Percentiles rank a stretch among this genome's conserved stretches.
phyloP scores from a whole-genome alignment of 176 grass and related monocot species.

The Carex cristatella region DNA sequence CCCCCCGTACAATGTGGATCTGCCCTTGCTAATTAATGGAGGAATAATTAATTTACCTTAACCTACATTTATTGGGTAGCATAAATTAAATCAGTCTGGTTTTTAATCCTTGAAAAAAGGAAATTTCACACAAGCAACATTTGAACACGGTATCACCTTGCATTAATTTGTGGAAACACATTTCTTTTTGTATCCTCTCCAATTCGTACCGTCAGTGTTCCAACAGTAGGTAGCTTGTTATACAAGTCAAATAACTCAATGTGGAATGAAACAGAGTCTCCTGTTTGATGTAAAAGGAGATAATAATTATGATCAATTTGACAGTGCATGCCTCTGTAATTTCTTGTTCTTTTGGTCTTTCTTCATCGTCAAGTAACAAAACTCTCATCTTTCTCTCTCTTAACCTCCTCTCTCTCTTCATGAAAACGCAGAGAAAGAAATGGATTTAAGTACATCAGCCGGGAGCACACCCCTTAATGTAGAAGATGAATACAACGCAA shows the following conservation, averaged over 20 bases:
- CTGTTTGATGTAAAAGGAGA: neutral
- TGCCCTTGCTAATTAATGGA: no score
- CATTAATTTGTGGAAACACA: neutral
- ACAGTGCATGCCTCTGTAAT: neutral
- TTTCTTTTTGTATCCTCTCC: neutral
- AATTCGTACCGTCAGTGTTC: neutral
- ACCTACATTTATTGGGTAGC: no score
- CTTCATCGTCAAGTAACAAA: slow-evolving; percentile 13
- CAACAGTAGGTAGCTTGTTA: neutral
- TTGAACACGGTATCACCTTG: neutral
- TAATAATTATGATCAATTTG: neutral
- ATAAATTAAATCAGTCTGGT: neutral
- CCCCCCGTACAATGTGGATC: no score
- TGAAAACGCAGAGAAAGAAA: slow-evolving; percentile 17
- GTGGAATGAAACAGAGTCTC: neutral
- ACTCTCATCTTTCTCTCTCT: neutral
- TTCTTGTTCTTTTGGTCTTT: neutral
- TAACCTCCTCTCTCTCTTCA: neutral
- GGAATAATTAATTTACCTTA: no score
- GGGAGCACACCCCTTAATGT: slow-evolving; percentile 27
- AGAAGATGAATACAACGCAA: slow-evolving; percentile 76
- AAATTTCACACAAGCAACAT: neutral
- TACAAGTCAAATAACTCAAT: neutral
- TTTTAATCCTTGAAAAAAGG: neutral
- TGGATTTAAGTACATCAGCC: neutral